Base-by-base conservation (phyloP, 257 asterid genomes). In the Fraxinus anomala region DNA sequence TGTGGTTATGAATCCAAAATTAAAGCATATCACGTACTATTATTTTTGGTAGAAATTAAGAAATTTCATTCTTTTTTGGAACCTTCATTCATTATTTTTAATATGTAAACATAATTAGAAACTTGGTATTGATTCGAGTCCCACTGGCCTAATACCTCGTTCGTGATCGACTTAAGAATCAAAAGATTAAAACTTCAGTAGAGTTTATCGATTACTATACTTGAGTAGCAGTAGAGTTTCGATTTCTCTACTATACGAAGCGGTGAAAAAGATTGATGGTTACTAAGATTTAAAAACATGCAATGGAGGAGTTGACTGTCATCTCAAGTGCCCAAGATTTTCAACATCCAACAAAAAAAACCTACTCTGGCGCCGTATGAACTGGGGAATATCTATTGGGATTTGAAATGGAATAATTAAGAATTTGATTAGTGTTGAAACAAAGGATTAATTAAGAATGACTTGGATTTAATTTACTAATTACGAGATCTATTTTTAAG, bases 291-390 rank as follows among this genome's bases (percentile, higher is more conserved):
- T 21, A 54, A 56, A 49, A 40, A 73, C 44, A 71, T 11, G 10
- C 19, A 4, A 56, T 0, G 26, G 17, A 7, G 37, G 30, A 66
- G 42, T 40, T 39, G 76, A 28, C 74, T 71, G 73, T 39, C 28
- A 86, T 82, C 86, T 73, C 89, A 73, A 82, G 77, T 77, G 40
- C 14, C 34, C 71, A 80, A 78, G 80, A 82, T 86, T 23, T 84
- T 84, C 75, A 81, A 61, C 76, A 40, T 37, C 80, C 84, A 90
- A 80, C 78, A 66, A 83, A 56, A 76, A 77, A 85, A 80, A 80
- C 86, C 91, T 69, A 73, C 61, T 71, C 33, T 83, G 77, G 84
- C 81, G 96, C 87, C 92, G 96, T 70, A 86, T 77, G 86, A 82
- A 66, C 65, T 72, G 92, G 90, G 82, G 6, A 71, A 80, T 34